These are phyloP conservation scores for Naganishia randhawae DNA, from an alignment of 768 basidiomycete genomes.

Conservation along the genomic window DNA sequence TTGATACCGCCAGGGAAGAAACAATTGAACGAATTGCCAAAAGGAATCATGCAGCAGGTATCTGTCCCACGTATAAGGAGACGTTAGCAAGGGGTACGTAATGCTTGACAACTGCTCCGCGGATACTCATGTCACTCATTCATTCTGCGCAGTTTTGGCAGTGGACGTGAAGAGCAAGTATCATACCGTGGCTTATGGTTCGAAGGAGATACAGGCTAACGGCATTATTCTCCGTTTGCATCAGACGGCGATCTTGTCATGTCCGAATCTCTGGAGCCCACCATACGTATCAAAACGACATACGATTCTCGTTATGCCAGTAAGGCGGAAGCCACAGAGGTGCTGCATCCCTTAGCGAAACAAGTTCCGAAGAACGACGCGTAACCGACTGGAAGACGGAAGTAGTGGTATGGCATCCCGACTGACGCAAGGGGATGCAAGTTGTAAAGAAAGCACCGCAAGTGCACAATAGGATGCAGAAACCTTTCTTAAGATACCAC, in stretches of 20 bases:
- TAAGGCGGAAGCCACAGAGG: neutral
- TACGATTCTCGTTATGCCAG: constrained; percentile 2
- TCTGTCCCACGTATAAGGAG: constrained; percentile 17
- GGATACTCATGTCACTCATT: neutral
- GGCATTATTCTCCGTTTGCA: neutral
- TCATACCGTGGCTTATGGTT: neutral
- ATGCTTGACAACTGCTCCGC: neutral
- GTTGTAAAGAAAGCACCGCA: no score
- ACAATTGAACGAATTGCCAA: constrained; percentile 25
- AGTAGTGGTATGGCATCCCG: no score
- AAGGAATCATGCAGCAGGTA: constrained; percentile 13
- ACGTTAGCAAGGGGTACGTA: constrained; percentile 17
- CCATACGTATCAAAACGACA: constrained; percentile 9
- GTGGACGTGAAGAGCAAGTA: constrained; percentile 7
- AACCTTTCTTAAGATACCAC: no score
- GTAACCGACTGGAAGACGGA: neutral
- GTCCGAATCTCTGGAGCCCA: constrained; percentile 10
- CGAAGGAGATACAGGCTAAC: no score
- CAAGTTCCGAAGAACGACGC: neutral
- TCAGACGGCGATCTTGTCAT: constrained; percentile 19
- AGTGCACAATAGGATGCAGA: no score
- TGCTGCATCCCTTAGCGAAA: neutral
- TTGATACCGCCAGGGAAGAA: neutral
- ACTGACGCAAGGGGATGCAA: no score
- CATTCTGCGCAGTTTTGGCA: constrained; percentile 8